Evolutionary conservation across 352 stramenopile genomes (phyloP).

Genomic region (Phytopythium aichiense): DNA sequence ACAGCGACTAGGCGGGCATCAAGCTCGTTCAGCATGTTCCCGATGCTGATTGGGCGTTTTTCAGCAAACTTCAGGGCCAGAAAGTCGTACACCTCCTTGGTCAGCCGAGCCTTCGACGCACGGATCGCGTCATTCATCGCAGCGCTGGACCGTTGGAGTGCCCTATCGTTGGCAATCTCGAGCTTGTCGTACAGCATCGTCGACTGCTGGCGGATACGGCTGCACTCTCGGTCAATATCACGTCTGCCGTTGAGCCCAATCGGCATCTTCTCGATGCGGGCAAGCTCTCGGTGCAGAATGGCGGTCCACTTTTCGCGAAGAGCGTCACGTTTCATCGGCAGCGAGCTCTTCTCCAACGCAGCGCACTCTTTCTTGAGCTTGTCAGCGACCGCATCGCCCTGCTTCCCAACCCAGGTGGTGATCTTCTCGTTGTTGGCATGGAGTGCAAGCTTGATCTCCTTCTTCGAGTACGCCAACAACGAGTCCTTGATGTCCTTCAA

Average conservation of each 20-base stretch:
- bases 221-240: slow-evolving; percentile 46
- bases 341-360: slow-evolving; percentile 46
- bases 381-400: slow-evolving; percentile 53
- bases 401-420: slow-evolving; percentile 32
- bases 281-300: slow-evolving; percentile 39
- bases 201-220: slow-evolving; percentile 55
- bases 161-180: slow-evolving; percentile 68
- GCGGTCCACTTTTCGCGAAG: slow-evolving; percentile 48
- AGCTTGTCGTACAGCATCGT: slow-evolving; percentile 69
- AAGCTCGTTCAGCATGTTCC: slow-evolving; percentile 51
- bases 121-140: slow-evolving; percentile 49
- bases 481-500: slow-evolving; percentile 59
- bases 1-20: slow-evolving; percentile 23
- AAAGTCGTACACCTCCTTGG: slow-evolving; percentile 50
- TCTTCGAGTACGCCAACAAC: slow-evolving; percentile 44
- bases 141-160: slow-evolving; percentile 52
- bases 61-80: slow-evolving; percentile 54
- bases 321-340: slow-evolving; percentile 57
- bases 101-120: slow-evolving; percentile 55
- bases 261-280: slow-evolving; percentile 47
- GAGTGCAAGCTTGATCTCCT: slow-evolving; percentile 68
- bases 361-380: slow-evolving; percentile 50
- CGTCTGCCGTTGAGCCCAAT: slow-evolving; percentile 38
- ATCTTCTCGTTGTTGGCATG: slow-evolving; percentile 75
- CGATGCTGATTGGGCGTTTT: slow-evolving; percentile 48